Base-by-base conservation (phyloP, 306 rosid species). In the Gastrolobium bilobum region DNA sequence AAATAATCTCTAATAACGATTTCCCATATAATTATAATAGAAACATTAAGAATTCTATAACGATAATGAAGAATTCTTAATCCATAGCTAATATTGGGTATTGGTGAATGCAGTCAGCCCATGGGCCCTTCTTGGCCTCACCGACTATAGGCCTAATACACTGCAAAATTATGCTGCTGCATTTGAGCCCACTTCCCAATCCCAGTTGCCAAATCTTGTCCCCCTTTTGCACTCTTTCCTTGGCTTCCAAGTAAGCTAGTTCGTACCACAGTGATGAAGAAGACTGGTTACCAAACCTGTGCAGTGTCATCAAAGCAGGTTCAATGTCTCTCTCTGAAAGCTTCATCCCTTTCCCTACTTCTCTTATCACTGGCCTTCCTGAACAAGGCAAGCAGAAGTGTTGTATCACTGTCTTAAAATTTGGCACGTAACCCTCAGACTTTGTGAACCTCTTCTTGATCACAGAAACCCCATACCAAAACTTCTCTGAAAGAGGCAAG, bases 231-330 rank as follows among this genome's bases (percentile, higher is more conserved):
- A 94, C 85, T 46, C 86, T 86, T 30, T 80, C 90, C 85, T 88
- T 89, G 51, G 89, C 96, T 78, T 92, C 98, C 92, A 94, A 84
- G 89, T 94, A 92, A 33, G 93, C 90, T n/a, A 92, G 62, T 75
- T 94, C 93, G 56, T 94, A 94, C 97, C 96, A 94, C 30, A 92
- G 47, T 1, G 97, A 86, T 7, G 94, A 90, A 30, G 97, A 89
- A 4, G 93, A 90, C 59, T 90, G 97, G 83, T 94, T 92, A n/a
- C 97, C 98, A 63, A 94, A 94, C 86, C 97, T 86, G 73, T 90
- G 84, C 40, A 92, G 73, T 29, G 96, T 94, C 97, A 88, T 86
- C 85, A 90, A n/a, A 6, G 98, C 90, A 14, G 93, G 73, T 71
- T 94, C 96, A 79, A 86, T 68, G 0, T 92, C 97, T 39, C 65